Base-by-base conservation (phyloP, 345 rosid genomes). In the Toxicodendron radicans region DNA sequence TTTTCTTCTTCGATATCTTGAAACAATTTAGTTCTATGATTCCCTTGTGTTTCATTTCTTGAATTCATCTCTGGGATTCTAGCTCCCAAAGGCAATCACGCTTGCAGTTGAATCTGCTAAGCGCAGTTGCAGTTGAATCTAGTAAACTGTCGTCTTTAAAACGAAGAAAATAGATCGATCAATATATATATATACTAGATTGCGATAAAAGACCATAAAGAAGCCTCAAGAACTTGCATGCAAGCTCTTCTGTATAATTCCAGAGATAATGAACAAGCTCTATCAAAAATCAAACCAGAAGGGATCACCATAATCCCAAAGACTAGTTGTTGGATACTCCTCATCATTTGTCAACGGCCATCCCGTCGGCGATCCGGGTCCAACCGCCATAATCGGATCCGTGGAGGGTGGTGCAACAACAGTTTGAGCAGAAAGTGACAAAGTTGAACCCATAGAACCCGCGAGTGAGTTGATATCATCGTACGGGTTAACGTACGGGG, bases 271-370 rank as follows among this genome's bases (percentile, higher is more conserved):
- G 16, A 14, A 16, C 18, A 13, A 51, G 54, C 6, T 13, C 18
- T 18, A 4, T 51, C 54, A 86, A 66, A 89, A 82, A 84, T 87
- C 92, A 57, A 84, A 86, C 43, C 81, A 77, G 76, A 82, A 82
- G 10, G 89, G 84, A 77, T 92, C 92, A 18, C 75, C 76, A 75
- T 87, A 83, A 71, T 90, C 97, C 91, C 94, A 89, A 61, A 90
- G 75, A 57, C 66, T 81, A 16, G 86, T 76, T 49, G 87, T 77
- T 1, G 86, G 82, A 60, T 77, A 86, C 46, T 83, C 87, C 49
- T 92, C 96, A 68, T 88, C 97, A 27, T 80, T 81, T 0, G 85
- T 70, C 49, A 86, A 75, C 27, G 91, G 94, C 97, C 97, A 91
- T 35, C 85, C 67, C 8, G 87, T 45, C 0, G 92, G 87, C 23